Conservation (phyloP, 106 monocot genomes). For the Hemerocallis citrina region DNA sequence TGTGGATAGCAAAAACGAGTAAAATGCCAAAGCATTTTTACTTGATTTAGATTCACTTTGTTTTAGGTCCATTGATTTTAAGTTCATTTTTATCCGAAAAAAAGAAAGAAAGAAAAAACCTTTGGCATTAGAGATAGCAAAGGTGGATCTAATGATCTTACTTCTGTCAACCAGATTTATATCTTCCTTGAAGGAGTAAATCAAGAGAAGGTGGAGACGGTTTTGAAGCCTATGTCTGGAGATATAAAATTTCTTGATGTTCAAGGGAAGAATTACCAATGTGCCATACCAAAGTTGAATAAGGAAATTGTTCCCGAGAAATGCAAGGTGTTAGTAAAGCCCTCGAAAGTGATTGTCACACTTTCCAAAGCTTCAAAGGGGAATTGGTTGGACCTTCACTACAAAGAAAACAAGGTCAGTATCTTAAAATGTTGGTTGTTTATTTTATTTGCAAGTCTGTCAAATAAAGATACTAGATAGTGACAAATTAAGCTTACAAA, state of each 20-base stretch:
- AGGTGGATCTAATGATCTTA: too few species aligned
- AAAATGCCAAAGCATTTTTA: too few species aligned
- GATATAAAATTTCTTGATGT: conserved; percentile 66
- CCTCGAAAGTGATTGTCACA: conserved; percentile 47
- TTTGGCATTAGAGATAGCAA: too few species aligned
- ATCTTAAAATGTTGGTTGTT: too few species aligned
- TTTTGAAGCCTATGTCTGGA: conserved; percentile 40
- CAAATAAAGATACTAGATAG: too few species aligned
- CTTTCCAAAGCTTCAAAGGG: conserved; percentile 61
- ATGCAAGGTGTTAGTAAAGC: conserved; percentile 54
- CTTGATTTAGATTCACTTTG: too few species aligned
- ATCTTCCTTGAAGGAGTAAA: conserved; percentile 56
- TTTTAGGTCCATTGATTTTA: too few species aligned
- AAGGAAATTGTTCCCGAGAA: conserved; percentile 65
- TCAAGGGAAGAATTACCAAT: conserved; percentile 62
- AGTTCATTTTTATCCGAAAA: too few species aligned
- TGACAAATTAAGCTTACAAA: neutral
- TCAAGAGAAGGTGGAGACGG: conserved; percentile 36
- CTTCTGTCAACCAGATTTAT: conserved; percentile 34
- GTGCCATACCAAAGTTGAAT: conserved; percentile 58
- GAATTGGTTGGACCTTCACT: conserved; percentile 60
- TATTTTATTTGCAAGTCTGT: neutral
- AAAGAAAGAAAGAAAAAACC: too few species aligned
- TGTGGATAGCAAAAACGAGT: too few species aligned
- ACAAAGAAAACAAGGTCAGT: conserved; percentile 65